phyloP scores from a whole-genome alignment of 2,329 filamentous ascomycete species.

The Monosporascus sp. region DNA sequence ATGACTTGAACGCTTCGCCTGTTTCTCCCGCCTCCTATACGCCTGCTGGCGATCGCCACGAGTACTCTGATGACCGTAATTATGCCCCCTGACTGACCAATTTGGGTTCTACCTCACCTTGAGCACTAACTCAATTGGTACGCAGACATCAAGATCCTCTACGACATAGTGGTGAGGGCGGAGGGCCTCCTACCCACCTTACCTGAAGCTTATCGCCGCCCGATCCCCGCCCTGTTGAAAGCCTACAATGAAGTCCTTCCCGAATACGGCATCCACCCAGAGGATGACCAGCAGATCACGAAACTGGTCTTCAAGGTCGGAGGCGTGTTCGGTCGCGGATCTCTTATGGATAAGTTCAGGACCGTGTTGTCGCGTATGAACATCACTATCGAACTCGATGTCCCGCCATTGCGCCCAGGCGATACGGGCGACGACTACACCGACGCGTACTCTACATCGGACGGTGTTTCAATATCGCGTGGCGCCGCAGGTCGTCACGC shows the following conservation, averaged over 20 bases:
- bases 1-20: not conserved
- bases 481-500: slow-evolving; percentile 13
- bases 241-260: slow-evolving; percentile 76
- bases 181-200: slow-evolving; percentile 56
- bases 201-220: slow-evolving; percentile 57
- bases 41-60: slow-evolving; percentile 11
- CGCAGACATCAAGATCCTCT: slow-evolving; percentile 68
- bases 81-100: not conserved
- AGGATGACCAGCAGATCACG: slow-evolving; percentile 70
- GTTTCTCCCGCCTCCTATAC: slow-evolving; percentile 1
- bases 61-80: slow-evolving; percentile 22
- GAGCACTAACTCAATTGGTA: slow-evolving; percentile 7
- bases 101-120: not conserved
- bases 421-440: slow-evolving; percentile 27
- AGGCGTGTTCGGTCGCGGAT: slow-evolving; percentile 50
- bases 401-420: slow-evolving; percentile 1
- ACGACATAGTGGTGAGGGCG: slow-evolving; percentile 69
- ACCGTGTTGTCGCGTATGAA: slow-evolving; percentile 62
- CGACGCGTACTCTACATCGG: slow-evolving; percentile 15
- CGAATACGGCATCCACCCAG: slow-evolving; percentile 62
- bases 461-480: slow-evolving; percentile 7
- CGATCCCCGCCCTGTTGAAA: slow-evolving; percentile 72
- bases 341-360: slow-evolving; percentile 66
- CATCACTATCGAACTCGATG: slow-evolving; percentile 62
- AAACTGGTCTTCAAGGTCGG: slow-evolving; percentile 77